Conservation (phyloP, 1,284 basidiomycete species). For the Cystobasidium sp. region DNA sequence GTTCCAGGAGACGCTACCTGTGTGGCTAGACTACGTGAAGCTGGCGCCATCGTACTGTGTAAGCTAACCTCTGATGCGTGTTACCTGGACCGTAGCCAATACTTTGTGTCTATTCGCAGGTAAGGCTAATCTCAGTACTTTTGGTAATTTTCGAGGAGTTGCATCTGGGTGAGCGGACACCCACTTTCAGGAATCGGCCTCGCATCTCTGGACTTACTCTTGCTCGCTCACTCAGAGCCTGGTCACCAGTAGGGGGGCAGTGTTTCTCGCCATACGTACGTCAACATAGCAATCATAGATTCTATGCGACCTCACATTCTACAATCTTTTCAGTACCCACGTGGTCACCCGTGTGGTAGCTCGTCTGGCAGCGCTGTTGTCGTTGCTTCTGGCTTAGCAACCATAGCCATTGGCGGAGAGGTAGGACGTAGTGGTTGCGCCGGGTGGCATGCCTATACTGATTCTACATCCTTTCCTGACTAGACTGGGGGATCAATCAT, state of each 20-base stretch:
- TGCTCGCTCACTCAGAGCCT: constrained; percentile 64
- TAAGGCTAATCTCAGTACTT: constrained; percentile 55
- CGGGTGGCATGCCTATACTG: neutral
- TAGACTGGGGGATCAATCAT: constrained; percentile 34
- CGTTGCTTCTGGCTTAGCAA: constrained; percentile 66
- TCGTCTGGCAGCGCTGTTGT: constrained; percentile 69
- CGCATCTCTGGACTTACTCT: neutral
- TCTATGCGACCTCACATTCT: no score
- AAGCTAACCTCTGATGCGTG: no score
- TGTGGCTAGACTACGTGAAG: constrained; percentile 65
- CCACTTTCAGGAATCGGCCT: constrained; percentile 15
- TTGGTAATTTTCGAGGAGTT: constrained; percentile 54
- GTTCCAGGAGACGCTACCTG: constrained; percentile 69
- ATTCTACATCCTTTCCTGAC: neutral
- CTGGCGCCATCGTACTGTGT: constrained; percentile 68
- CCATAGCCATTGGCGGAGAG: constrained; percentile 67
- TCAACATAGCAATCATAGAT: neutral
- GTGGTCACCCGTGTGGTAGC: constrained; percentile 68
- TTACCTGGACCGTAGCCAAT: no score
- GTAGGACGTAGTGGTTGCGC: neutral
- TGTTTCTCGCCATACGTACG: constrained; percentile 37
- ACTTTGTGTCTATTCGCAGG: constrained; percentile 51
- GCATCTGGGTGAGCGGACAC: constrained; percentile 63
- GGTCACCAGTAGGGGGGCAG: constrained; percentile 71
- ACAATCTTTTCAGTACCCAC: constrained; percentile 63